phyloP scores from a whole-genome alignment of 1,284 basidiomycete genomes.

The Tilletia horrida region DNA sequence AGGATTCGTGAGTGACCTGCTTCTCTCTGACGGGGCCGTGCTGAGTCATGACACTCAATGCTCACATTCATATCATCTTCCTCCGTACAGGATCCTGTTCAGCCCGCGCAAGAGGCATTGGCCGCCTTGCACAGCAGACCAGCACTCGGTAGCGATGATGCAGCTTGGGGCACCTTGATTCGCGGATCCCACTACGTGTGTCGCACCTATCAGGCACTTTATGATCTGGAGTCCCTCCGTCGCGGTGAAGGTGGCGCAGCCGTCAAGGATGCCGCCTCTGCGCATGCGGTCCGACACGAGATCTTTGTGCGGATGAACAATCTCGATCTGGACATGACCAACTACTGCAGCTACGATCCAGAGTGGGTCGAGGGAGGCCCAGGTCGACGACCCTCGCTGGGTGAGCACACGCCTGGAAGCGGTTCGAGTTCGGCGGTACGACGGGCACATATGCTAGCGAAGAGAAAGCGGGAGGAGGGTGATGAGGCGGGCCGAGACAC shows the following conservation, averaged over 20 bases:
- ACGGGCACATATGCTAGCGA: not conserved
- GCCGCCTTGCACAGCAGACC: conserved; percentile 40
- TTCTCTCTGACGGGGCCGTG: not conserved
- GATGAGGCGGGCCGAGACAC: too few species aligned
- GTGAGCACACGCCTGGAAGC: too few species aligned
- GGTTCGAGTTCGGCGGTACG: not conserved
- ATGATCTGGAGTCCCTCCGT: conserved; percentile 34
- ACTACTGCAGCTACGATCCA: conserved; percentile 37
- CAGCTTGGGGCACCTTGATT: conserved; percentile 41
- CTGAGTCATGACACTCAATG: too few species aligned
- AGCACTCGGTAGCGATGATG: conserved; percentile 31
- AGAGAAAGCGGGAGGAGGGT: not conserved
- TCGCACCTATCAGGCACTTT: conserved; percentile 35
- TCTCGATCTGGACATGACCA: conserved; percentile 41
- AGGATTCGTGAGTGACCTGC: conserved; percentile 33
- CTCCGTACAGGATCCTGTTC: conserved; percentile 25
- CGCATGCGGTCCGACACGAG: conserved; percentile 28
- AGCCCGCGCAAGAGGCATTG: conserved; percentile 32
- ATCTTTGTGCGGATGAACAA: conserved; percentile 44
- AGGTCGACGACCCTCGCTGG: conserved; percentile 18
- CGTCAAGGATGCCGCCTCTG: conserved; percentile 25
- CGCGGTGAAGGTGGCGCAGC: conserved; percentile 30
- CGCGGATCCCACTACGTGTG: conserved; percentile 44
- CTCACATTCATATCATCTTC: too few species aligned
- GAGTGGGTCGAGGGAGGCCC: conserved; percentile 25